phyloP scores from a whole-genome alignment of 345 rosid genomes.

The Eucalyptus cloeziana region DNA sequence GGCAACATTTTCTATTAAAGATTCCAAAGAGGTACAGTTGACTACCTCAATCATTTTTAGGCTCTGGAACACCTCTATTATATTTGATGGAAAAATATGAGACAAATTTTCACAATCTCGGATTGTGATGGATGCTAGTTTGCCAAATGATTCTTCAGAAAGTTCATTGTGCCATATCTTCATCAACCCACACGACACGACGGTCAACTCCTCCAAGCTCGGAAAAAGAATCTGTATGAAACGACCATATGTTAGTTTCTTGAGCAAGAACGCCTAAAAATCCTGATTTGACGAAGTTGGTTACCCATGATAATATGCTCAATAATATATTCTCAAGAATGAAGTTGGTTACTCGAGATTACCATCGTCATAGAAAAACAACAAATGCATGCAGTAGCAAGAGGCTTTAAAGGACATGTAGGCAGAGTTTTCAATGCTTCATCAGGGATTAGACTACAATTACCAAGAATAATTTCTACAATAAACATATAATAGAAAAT shows the following conservation, averaged over 20 bases:
- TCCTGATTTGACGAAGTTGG: not conserved
- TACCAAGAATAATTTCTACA: not conserved
- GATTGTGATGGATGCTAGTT: not conserved
- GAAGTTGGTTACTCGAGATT: not conserved
- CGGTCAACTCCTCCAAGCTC: not conserved
- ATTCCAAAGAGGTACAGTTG: not conserved
- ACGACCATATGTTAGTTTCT: not conserved
- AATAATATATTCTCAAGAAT: not conserved
- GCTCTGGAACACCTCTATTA: not conserved
- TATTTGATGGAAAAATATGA: not conserved
- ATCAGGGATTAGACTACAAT: accelerated
- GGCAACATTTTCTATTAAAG: not conserved
- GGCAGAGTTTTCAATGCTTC: not conserved
- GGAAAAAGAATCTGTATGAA: not conserved
- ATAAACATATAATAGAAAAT: not conserved
- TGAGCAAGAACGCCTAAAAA: not conserved
- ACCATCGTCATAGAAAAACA: not conserved
- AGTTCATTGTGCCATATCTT: not conserved
- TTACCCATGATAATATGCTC: too few relatives aligned
- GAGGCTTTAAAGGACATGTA: not conserved
- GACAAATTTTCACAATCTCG: not conserved
- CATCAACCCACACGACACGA: not conserved
- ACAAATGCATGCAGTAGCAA: not conserved
- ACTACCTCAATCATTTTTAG: not conserved
- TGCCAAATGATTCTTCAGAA: not conserved